A percentile compares a stretch with the other conserved stretches of the same genome.
These are phyloP conservation scores for Wickerhamomyces chambardii DNA, from an alignment of 805 yeast genomes.

Conservation along the genomic window DNA sequence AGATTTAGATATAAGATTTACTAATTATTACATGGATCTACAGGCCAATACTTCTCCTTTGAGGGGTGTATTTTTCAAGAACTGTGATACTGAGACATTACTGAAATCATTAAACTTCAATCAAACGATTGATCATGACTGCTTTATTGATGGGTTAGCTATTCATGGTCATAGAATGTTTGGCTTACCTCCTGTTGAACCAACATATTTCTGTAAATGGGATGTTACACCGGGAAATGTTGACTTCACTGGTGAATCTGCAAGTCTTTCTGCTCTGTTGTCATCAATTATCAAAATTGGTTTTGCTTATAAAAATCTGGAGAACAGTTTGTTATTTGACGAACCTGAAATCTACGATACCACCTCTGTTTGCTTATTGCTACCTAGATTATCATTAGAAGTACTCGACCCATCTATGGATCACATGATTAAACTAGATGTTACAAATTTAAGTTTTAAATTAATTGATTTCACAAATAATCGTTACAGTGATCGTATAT, in stretches of 20 bases:
- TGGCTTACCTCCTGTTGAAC: conserved; percentile 85
- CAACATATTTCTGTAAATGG: conserved; percentile 90
- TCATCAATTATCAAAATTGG: conserved; percentile 38
- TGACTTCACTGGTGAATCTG: conserved; percentile 38
- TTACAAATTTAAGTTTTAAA: conserved; percentile 25
- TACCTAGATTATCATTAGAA: conserved; percentile 36
- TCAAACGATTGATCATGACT: conserved; percentile 18
- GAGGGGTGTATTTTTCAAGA: conserved; percentile 20
- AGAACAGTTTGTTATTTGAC: conserved; percentile 58
- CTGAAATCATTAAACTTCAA: conserved; percentile 7
- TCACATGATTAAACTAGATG: conserved; percentile 12
- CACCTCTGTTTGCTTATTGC: conserved; percentile 48
- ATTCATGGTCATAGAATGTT: conserved; percentile 89
- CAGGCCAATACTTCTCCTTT: conserved; percentile 66
- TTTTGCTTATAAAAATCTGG: conserved; percentile 63
- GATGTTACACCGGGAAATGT: conserved; percentile 63
- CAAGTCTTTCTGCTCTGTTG: conserved; percentile 32
- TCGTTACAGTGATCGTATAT: conserved; percentile 48
- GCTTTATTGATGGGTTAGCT: conserved; percentile 47
- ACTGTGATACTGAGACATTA: conserved; percentile 4
- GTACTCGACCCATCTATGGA: conserved; percentile 25
- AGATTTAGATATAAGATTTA: conserved; percentile 76
- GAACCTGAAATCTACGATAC: conserved; percentile 58
- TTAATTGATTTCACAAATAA: conserved; percentile 65
- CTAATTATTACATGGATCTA: conserved; percentile 89